Conservation (phyloP, 345 rosid genomes). For the Mangifera indica region DNA sequence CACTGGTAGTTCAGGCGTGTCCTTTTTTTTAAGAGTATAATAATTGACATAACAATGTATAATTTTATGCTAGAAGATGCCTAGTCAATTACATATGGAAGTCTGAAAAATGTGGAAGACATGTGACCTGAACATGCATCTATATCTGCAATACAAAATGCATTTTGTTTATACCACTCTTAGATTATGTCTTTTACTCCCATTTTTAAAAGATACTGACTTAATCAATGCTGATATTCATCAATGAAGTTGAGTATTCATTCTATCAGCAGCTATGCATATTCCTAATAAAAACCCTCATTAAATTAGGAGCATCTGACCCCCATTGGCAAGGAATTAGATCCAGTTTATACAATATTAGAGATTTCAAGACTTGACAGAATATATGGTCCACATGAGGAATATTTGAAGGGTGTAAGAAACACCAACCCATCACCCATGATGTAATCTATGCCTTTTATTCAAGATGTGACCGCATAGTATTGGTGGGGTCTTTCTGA, state of each 20-base stretch:
- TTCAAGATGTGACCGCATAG: slow-evolving; percentile 28
- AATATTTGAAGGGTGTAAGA: slow-evolving; percentile 39
- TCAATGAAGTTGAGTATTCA: neutral
- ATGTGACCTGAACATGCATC: neutral
- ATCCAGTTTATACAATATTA: too few relatives aligned
- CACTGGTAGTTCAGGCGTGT: neutral
- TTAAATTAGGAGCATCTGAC: too few relatives aligned
- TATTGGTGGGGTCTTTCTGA: slow-evolving; percentile 27
- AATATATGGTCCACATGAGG: slow-evolving; percentile 20
- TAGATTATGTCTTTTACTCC: neutral
- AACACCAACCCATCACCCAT: slow-evolving; percentile 22
- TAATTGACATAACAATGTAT: neutral
- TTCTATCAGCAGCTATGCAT: too few relatives aligned
- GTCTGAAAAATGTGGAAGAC: neutral
- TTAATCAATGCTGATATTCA: neutral
- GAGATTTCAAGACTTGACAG: too few relatives aligned
- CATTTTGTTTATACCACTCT: neutral
- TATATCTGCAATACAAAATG: neutral
- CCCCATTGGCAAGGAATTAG: too few relatives aligned
- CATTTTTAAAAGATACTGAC: neutral
- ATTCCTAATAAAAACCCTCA: too few relatives aligned
- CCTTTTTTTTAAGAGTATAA: neutral
- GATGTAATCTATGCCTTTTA: slow-evolving; percentile 11
- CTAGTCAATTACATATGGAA: neutral
- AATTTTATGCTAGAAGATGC: neutral